These are phyloP conservation scores for Tolypocladium tropicale DNA, from an alignment of 2,329 filamentous ascomycete species.

Conservation along the genomic window DNA sequence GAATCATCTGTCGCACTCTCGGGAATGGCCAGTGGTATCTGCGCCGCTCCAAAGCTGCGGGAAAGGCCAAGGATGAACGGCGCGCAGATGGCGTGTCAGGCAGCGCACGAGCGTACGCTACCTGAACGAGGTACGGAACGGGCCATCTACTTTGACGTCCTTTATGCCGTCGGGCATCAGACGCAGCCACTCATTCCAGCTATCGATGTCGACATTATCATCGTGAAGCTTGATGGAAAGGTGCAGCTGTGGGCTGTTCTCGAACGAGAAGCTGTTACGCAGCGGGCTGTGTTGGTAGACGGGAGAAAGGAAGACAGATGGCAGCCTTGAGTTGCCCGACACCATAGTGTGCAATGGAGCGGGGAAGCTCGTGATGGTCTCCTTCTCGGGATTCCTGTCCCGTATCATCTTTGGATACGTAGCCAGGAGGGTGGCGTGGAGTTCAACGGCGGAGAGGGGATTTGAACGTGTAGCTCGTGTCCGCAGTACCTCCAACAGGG, in stretches of 20 bases:
- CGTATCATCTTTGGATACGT: constrained; percentile 41
- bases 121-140: constrained; percentile 23
- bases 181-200: constrained; percentile 48
- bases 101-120: constrained; percentile 2
- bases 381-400: constrained; percentile 37
- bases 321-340: constrained; percentile 40
- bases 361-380: constrained; percentile 37
- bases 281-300: constrained; percentile 30
- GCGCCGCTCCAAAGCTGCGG: not conserved
- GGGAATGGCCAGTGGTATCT: not conserved
- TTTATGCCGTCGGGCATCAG: constrained; percentile 46
- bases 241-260: constrained; percentile 37
- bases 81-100: not conserved
- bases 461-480: constrained; percentile 33
- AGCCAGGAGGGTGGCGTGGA: constrained; percentile 43
- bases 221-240: constrained; percentile 41
- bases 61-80: not conserved
- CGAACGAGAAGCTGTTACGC: constrained; percentile 26
- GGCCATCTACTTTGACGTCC: constrained; percentile 45
- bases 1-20: not conserved
- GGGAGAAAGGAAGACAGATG: constrained; percentile 46
- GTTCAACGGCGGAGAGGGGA: constrained; percentile 39
- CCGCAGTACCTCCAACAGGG: constrained; percentile 38
- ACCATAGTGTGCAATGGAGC: constrained; percentile 46
- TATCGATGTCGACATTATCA: constrained; percentile 39